Conservation (phyloP, 257 asterid genomes). For the Euphrasia confusa region DNA sequence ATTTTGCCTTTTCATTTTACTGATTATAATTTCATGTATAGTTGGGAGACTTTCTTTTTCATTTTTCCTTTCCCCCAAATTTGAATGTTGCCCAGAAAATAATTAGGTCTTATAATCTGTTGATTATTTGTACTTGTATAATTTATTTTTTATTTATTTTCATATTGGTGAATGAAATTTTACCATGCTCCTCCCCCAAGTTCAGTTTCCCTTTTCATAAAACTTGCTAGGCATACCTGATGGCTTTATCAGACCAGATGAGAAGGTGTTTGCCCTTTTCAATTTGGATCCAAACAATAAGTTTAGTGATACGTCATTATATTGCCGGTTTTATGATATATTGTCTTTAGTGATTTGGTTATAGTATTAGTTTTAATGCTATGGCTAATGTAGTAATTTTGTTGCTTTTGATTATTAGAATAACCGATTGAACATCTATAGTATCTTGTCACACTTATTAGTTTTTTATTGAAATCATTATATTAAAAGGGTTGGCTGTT, state of each 20-base stretch:
- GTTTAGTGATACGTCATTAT: background rate
- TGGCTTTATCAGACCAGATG: background rate
- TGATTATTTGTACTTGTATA: background rate
- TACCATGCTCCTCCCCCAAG: background rate
- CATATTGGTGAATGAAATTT: background rate
- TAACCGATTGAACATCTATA: conserved; percentile 22
- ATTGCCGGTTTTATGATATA: background rate
- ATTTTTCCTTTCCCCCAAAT: background rate
- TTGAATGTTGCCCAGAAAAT: conserved; percentile 7
- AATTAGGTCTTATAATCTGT: background rate
- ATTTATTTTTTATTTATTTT: conserved; percentile 3
- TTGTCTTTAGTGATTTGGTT: conserved; percentile 1
- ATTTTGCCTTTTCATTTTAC: background rate
- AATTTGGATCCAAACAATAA: background rate
- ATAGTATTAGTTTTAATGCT: conserved; percentile 2
- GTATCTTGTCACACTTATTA: conserved; percentile 25
- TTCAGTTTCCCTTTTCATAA: background rate
- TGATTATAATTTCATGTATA: background rate
- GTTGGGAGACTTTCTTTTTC: conserved; percentile 1
- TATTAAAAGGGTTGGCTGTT: conserved; percentile 27
- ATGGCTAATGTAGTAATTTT: background rate
- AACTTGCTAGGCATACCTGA: conserved; percentile 4
- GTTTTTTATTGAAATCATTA: conserved; percentile 22
- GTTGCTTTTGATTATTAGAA: conserved; percentile 7
- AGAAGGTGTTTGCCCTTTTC: background rate